These are phyloP conservation scores for Neofusicoccum laricinum DNA, from an alignment of 2,329 filamentous ascomycete genomes.

Conservation along the genomic window DNA sequence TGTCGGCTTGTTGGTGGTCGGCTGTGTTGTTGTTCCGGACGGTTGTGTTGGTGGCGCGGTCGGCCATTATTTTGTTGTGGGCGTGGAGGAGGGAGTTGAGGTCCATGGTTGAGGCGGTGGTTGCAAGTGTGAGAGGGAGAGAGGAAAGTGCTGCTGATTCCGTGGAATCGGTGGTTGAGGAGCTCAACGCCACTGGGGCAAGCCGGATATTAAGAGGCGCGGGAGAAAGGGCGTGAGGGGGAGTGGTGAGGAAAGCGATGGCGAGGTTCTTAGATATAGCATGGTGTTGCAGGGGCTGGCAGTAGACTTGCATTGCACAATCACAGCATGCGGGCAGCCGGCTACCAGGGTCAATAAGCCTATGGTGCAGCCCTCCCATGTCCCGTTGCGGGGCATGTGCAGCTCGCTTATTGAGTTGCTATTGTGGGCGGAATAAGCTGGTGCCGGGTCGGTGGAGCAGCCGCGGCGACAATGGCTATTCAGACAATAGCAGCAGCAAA, in stretches of 20 bases:
- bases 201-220: neutral
- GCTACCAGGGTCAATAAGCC: neutral
- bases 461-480: neutral
- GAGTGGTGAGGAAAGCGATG: neutral
- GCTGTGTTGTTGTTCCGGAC: neutral
- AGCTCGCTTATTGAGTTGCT: neutral
- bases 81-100: conserved; percentile 7
- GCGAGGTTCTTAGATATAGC: neutral
- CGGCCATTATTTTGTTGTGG: conserved; percentile 11
- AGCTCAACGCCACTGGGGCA: neutral
- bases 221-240: neutral
- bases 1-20: neutral
- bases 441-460: neutral
- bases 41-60: neutral
- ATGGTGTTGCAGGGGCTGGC: neutral
- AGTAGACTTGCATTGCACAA: conserved; percentile 1
- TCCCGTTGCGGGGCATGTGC: neutral
- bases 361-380: neutral
- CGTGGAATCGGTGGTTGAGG: neutral
- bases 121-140: neutral
- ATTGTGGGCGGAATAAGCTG: neutral
- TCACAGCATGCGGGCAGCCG: neutral
- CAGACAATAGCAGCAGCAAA: neutral
- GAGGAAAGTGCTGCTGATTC: neutral
- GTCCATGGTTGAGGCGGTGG: neutral